Conservation (phyloP, 169 alveolate species). For the Besnoitia besnoiti region DNA sequence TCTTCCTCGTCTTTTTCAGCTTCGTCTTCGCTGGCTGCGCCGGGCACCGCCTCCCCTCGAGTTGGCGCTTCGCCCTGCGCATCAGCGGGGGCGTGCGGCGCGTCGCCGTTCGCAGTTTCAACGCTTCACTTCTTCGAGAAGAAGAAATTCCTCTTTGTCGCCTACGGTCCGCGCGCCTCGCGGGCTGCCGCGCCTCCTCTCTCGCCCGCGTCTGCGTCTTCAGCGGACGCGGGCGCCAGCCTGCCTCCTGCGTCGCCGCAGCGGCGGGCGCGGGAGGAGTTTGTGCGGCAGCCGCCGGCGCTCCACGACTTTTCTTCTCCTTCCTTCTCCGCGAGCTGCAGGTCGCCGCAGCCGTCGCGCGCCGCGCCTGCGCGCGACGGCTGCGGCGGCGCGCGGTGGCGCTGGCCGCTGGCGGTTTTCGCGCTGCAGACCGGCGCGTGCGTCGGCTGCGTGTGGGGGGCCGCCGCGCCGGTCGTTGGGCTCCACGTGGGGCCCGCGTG, state of each 20-base stretch:
- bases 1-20: too few relatives aligned
- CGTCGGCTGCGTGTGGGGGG: constrained; percentile 19
- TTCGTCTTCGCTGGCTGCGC: too few relatives aligned
- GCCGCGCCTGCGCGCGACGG: too few relatives aligned
- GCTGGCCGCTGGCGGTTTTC: neutral
- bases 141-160: neutral
- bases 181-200: too few relatives aligned
- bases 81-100: too few relatives aligned
- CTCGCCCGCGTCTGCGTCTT: neutral
- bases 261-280: neutral
- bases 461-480: neutral
- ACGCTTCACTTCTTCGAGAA: constrained; percentile 11
- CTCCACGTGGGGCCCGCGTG: neutral
- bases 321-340: neutral
- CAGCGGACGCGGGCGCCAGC: neutral
- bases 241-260: neutral
- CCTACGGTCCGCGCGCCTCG: neutral
- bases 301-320: neutral
- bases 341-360: too few relatives aligned
- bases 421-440: constrained; percentile 9
- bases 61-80: too few relatives aligned
- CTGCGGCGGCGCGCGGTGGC: neutral
- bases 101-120: neutral
- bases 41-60: too few relatives aligned
- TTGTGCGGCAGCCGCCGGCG: neutral